These are phyloP conservation scores for Hanseniaspora guilliermondii DNA, from an alignment of 805 yeast species.

Conservation along the genomic window DNA sequence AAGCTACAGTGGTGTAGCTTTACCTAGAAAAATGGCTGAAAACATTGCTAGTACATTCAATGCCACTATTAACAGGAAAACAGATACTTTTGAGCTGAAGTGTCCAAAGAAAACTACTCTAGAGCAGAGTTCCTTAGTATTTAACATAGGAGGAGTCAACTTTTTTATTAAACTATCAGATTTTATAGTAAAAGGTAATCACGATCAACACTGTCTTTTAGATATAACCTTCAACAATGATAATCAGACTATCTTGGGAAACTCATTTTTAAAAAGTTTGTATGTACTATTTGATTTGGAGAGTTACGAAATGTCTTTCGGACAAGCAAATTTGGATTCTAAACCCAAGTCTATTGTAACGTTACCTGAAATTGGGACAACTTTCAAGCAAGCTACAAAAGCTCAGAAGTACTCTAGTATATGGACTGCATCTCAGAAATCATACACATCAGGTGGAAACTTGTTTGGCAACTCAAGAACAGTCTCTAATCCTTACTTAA, in stretches of 20 bases:
- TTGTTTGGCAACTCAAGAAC: background rate
- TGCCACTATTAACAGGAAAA: constrained; percentile 31
- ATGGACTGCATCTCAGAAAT: background rate
- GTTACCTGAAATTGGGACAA: background rate
- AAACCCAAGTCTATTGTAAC: background rate
- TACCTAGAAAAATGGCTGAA: background rate
- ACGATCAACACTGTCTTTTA: constrained; percentile 31
- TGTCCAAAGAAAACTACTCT: constrained; percentile 28
- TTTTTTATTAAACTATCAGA: constrained; percentile 39
- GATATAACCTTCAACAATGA: constrained; percentile 30
- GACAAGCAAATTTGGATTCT: constrained; percentile 29
- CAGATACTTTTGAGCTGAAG: constrained; percentile 36
- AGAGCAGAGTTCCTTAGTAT: constrained; percentile 27
- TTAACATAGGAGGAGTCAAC: constrained; percentile 47
- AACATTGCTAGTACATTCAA: constrained; percentile 24
- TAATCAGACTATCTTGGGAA: constrained; percentile 36
- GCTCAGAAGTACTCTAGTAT: background rate
- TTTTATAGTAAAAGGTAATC: constrained; percentile 20
- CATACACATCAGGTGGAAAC: background rate
- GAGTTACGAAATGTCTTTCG: constrained; percentile 43
- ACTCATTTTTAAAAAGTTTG: constrained; percentile 43
- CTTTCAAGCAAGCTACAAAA: background rate
- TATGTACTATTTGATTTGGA: constrained; percentile 59
- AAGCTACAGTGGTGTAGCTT: constrained; percentile 35
- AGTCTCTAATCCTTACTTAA: background rate